A percentile compares a stretch with the other conserved stretches of the same genome.
Conservation (phyloP, 2,329 filamentous ascomycete genomes). For the Ophiobolus disseminans region DNA sequence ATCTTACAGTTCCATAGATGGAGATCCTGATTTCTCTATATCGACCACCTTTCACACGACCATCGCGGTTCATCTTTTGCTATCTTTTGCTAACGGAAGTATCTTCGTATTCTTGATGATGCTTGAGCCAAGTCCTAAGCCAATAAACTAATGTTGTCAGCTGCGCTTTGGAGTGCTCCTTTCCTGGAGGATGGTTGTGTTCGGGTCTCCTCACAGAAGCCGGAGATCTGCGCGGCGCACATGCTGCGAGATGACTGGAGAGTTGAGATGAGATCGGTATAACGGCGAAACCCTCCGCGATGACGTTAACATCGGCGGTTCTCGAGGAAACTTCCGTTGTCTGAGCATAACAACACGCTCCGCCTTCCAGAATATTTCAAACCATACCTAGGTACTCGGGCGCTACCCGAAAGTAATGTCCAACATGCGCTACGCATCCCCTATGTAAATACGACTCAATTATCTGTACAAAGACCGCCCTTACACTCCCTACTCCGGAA, state of each 20-base stretch:
- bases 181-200: conserved; percentile 12
- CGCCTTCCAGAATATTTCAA: too few relatives aligned
- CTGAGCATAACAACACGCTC: too few relatives aligned
- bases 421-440: too few relatives aligned
- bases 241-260: conserved; percentile 16
- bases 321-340: too few relatives aligned
- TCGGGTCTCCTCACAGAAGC: conserved; percentile 35
- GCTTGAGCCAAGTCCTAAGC: conserved; percentile 1
- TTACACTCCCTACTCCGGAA: too few relatives aligned
- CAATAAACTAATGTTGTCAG: conserved; percentile 3
- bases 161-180: conserved; percentile 18
- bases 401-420: too few relatives aligned
- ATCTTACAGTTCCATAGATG: background rate
- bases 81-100: background rate
- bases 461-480: too few relatives aligned
- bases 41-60: background rate
- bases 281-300: conserved; percentile 15
- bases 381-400: too few relatives aligned
- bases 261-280: conserved; percentile 16
- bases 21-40: background rate
- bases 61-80: background rate
- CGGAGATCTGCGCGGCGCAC: conserved; percentile 19
- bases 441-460: too few relatives aligned
- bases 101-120: background rate
- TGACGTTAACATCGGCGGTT: conserved; percentile 12